These are phyloP conservation scores for Nadsonia starkeyi-henricii DNA, from an alignment of 1,139 yeast genomes.

Conservation along the genomic window DNA sequence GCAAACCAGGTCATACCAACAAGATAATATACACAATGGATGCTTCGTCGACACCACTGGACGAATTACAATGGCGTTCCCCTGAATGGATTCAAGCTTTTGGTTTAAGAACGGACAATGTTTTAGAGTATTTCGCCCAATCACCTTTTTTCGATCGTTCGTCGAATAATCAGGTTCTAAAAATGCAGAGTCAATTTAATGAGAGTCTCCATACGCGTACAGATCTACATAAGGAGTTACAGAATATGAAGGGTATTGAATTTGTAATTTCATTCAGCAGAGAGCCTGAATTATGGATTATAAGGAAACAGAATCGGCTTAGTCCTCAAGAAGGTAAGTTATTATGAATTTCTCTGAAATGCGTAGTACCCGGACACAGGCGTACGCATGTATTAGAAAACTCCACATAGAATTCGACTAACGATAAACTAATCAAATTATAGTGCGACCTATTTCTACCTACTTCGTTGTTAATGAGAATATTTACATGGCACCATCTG, in stretches of 20 bases:
- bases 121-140: slow-evolving; percentile 79
- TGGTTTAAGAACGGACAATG: slow-evolving; percentile 72
- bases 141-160: slow-evolving; percentile 93
- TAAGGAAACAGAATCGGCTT: slow-evolving; percentile 62
- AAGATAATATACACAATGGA: neutral
- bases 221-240: slow-evolving; percentile 37
- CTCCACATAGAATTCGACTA: too few species aligned
- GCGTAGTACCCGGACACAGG: too few species aligned
- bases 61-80: slow-evolving; percentile 91
- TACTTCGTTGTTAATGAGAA: slow-evolving; percentile 86
- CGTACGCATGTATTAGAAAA: too few species aligned
- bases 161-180: slow-evolving; percentile 83
- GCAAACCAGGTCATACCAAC: too few species aligned
- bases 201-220: slow-evolving; percentile 33
- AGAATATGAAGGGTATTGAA: slow-evolving; percentile 75
- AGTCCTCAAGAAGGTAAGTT: slow-evolving; percentile 28
- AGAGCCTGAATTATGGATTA: slow-evolving; percentile 88
- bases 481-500: slow-evolving; percentile 76
- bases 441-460: slow-evolving; percentile 44
- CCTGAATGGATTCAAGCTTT: slow-evolving; percentile 93
- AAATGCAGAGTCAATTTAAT: slow-evolving; percentile 89
- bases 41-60: slow-evolving; percentile 25
- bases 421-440: neutral
- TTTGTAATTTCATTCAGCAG: slow-evolving; percentile 59
- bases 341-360: neutral